These are phyloP conservation scores for Mycena haematopus DNA, from an alignment of 768 basidiomycete genomes.

Conservation along the genomic window DNA sequence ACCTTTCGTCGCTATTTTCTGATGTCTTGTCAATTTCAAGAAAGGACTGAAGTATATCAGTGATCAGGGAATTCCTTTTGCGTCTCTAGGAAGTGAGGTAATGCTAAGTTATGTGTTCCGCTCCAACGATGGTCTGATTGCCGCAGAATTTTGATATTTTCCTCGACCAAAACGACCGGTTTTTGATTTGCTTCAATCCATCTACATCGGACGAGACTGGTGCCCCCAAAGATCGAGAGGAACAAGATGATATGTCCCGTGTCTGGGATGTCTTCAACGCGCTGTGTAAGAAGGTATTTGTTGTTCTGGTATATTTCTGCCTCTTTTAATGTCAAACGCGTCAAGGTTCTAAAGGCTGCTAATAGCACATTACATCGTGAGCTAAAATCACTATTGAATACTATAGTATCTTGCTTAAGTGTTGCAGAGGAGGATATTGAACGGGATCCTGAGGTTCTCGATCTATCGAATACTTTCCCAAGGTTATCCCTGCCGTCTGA, in stretches of 20 bases:
- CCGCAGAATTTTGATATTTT: conserved; percentile 1
- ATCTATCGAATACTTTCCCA: not conserved
- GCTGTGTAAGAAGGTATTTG: too few species aligned
- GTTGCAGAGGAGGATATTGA: not conserved
- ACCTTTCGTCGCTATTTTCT: not conserved
- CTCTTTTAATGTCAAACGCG: too few species aligned
- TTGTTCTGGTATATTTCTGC: too few species aligned
- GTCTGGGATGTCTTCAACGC: too few species aligned
- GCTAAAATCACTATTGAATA: not conserved
- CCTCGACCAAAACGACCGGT: conserved; percentile 1
- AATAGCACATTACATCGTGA: not conserved
- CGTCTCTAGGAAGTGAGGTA: not conserved
- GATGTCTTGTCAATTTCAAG: not conserved
- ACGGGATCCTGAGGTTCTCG: not conserved
- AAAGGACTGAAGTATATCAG: not conserved
- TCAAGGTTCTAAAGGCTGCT: too few species aligned
- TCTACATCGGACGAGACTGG: not conserved
- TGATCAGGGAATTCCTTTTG: not conserved
- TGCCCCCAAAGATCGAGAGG: not conserved
- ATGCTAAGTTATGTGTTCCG: not conserved
- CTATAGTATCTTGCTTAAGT: not conserved
- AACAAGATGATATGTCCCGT: not conserved
- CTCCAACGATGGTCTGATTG: not conserved
- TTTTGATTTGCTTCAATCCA: not conserved
- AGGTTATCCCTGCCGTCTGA: not conserved